phyloP scores from a whole-genome alignment of 148 eudicot genomes.

The Fagopyrum tataricum region DNA sequence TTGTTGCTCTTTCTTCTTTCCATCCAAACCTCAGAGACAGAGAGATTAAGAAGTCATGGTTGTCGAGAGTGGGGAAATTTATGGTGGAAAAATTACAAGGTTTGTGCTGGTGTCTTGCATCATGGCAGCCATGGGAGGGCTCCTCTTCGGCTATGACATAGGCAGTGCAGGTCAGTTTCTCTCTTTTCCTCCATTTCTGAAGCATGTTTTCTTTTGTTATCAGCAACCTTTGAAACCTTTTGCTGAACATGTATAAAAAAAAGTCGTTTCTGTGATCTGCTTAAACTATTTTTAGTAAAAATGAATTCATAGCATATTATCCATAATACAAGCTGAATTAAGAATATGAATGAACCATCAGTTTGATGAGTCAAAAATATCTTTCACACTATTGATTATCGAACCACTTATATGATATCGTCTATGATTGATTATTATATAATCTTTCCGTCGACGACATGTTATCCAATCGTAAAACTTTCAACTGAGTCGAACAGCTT shows the following conservation, averaged over 20 bases:
- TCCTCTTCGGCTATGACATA: slow-evolving; percentile 9
- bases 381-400: neutral
- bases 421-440: neutral
- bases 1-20: neutral
- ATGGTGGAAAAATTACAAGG: neutral
- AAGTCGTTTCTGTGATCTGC: neutral
- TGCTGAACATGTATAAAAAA: neutral
- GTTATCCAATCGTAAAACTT: neutral
- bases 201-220: neutral
- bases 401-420: neutral
- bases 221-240: neutral
- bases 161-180: slow-evolving; percentile 6
- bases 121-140: slow-evolving; percentile 14
- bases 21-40: neutral
- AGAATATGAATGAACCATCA: too few species aligned
- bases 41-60: slow-evolving; percentile 8
- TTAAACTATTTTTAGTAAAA: neutral
- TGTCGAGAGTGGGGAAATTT: slow-evolving; percentile 8
- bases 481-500: too few species aligned
- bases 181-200: neutral
- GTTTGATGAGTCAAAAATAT: neutral
- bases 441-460: neutral
- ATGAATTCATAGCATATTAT: neutral
- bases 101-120: slow-evolving; percentile 12
- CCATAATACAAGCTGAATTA: neutral